These are phyloP conservation scores for Podaxis carcinomalis DNA, from an alignment of 768 basidiomycete genomes.

Conservation along the genomic window DNA sequence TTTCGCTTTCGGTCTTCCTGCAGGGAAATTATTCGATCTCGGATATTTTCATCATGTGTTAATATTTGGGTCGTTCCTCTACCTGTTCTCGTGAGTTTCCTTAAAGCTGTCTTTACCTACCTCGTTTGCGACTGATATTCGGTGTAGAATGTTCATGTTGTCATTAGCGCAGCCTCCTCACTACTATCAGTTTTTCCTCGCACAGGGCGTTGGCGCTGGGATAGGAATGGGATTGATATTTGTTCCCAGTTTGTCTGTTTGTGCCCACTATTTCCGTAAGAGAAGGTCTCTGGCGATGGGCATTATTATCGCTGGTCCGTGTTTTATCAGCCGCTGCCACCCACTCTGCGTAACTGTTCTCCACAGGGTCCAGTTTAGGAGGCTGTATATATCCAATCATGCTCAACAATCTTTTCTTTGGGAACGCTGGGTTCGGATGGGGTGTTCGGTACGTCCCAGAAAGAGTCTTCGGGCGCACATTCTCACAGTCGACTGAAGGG, in stretches of 20 bases:
- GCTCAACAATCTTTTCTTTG: slow-evolving; percentile 40
- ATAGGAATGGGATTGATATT: slow-evolving; percentile 54
- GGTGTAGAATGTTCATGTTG: slow-evolving; percentile 42
- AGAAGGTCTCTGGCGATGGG: slow-evolving; percentile 53
- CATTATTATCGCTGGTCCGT: slow-evolving; percentile 43
- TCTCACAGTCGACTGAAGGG: slow-evolving; percentile 23
- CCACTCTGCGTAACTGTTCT: slow-evolving; percentile 3
- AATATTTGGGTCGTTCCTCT: slow-evolving; percentile 32
- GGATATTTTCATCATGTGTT: slow-evolving; percentile 46
- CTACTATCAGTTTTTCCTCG: slow-evolving; percentile 49
- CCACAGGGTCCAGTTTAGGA: slow-evolving; percentile 40
- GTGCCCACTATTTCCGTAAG: slow-evolving; percentile 48
- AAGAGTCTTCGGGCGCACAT: slow-evolving; percentile 10
- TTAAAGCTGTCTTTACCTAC: not conserved
- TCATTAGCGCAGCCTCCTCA: slow-evolving; percentile 42
- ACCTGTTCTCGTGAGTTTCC: slow-evolving; percentile 36
- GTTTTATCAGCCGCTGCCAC: not conserved
- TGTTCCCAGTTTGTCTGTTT: slow-evolving; percentile 46
- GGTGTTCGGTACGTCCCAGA: slow-evolving; percentile 33
- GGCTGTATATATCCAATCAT: slow-evolving; percentile 51
- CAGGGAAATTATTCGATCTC: slow-evolving; percentile 42
- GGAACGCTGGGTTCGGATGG: slow-evolving; percentile 33
- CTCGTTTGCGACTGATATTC: not conserved
- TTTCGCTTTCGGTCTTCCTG: slow-evolving; percentile 39
- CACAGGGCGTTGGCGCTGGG: slow-evolving; percentile 55